Evolutionary conservation across 2,329 filamentous ascomycete species (phyloP), one percentile per base, ranked within the genome.

Genomic region (Beauveria varroae): DNA sequence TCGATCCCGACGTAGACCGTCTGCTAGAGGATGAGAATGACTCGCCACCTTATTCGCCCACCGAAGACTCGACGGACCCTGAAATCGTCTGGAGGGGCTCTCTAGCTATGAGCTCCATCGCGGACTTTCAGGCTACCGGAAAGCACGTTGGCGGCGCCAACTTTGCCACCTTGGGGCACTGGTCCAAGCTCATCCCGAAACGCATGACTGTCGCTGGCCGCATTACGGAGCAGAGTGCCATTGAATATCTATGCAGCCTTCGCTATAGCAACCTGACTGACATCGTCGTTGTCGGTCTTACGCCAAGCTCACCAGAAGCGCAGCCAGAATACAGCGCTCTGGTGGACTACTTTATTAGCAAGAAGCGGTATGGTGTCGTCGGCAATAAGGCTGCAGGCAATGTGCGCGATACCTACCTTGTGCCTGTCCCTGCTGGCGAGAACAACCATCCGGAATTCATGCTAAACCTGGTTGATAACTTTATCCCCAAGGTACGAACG

Each of bases 1-100:
- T 89, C 16, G 93, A 99, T 72, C 84, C 90, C 3, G 95, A 98
- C 63, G 90, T 99, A 22, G 95, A 99, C 72, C 86, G 91, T 46
- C 79, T 99, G 67, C 83, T 98, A 8, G 85, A 93, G 68, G 91
- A 96, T 63, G 86, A 87, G 30, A 89, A 89, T 52, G 84, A 89
- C 16, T 93, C 90, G 1, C 89, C 90, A 1, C 89, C 89, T 0
- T 96, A 96, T 71, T 93, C 90, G 0, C 91, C 92, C 0, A 87
- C 86, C 2, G 91, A 95, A 64, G 85, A 87, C 64, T 78, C 83
- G 0, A 69, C 73, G 7, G 85, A 93, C 65, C 87, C 89, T 0
- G 84, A 86, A 52, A 80, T 90, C 26, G 79, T 96, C 41, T 96
- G 92, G 92, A 84, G 85, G 60, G 92, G 92, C 16, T 86, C 80